These are phyloP conservation scores for Phytopythium vexans DNA, from an alignment of 352 stramenopile species.

Conservation along the genomic window DNA sequence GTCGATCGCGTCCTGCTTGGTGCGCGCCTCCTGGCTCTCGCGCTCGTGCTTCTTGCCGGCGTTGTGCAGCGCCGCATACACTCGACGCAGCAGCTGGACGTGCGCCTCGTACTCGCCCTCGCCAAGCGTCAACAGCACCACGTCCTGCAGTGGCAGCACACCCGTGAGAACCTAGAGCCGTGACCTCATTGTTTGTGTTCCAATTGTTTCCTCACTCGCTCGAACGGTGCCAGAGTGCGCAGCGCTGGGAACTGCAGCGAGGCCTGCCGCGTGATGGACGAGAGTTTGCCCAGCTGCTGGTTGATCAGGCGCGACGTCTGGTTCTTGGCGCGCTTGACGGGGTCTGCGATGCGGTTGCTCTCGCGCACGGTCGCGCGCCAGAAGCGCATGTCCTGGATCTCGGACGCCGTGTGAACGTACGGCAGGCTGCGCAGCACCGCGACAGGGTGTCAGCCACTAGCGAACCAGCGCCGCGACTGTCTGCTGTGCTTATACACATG, in stretches of 20 bases:
- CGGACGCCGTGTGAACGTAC: constrained; percentile 74
- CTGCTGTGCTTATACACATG: not conserved
- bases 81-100: constrained; percentile 69
- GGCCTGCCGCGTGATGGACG: constrained; percentile 59
- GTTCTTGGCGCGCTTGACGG: constrained; percentile 80
- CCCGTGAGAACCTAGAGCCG: not conserved
- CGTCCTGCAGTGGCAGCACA: constrained; percentile 37
- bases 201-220: constrained; percentile 35
- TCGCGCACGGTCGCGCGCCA: constrained; percentile 68
- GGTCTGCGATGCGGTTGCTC: constrained; percentile 76
- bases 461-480: not conserved
- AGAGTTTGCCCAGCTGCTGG: constrained; percentile 71
- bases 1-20: constrained; percentile 79
- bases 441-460: not conserved
- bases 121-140: constrained; percentile 79
- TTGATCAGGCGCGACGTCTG: constrained; percentile 82
- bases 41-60: constrained; percentile 67
- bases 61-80: constrained; percentile 79
- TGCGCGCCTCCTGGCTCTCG: constrained; percentile 62
- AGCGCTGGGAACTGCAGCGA: constrained; percentile 79
- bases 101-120: constrained; percentile 65
- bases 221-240: constrained; percentile 76
- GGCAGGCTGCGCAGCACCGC: constrained; percentile 38
- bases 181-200: too few relatives aligned
- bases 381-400: constrained; percentile 89